Percentiles rank a stretch among this genome's conserved stretches.
phyloP scores from a whole-genome alignment of 2,329 filamentous ascomycete genomes.

The Ramularia collo-cygni region DNA sequence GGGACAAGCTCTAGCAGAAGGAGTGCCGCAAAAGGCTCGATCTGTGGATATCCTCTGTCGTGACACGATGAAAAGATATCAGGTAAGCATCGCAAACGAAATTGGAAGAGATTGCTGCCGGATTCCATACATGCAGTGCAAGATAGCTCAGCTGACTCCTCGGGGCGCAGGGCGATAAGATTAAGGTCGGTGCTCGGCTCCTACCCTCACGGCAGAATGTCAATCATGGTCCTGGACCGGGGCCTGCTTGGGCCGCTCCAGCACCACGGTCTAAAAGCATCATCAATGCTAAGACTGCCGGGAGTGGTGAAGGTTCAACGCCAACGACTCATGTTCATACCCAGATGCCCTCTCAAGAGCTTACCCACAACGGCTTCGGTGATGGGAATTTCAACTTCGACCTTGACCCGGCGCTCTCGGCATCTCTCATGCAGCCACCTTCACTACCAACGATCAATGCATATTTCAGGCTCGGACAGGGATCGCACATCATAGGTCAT shows the following conservation, averaged over 20 bases:
- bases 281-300: not conserved
- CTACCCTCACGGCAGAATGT: constrained; percentile 17
- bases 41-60: constrained; percentile 65
- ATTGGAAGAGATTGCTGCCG: no score
- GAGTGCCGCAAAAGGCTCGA: constrained; percentile 46
- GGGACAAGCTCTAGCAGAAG: constrained; percentile 13
- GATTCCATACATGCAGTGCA: no score
- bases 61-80: constrained; percentile 66
- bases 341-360: not conserved
- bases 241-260: constrained; percentile 28
- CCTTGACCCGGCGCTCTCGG: constrained; percentile 18
- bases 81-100: no score
- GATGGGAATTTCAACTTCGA: constrained; percentile 12
- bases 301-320: not conserved
- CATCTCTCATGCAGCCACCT: constrained; percentile 25
- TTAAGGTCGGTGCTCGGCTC: constrained; percentile 32
- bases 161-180: constrained; percentile 40
- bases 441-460: constrained; percentile 44
- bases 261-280: constrained; percentile 14
- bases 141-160: no score
- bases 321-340: constrained; percentile 6
- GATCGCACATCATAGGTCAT: constrained; percentile 48
- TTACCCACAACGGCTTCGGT: not conserved
- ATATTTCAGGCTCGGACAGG: constrained; percentile 62
- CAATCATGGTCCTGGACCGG: constrained; percentile 36